Conservation (phyloP, 805 yeast genomes). For the Saturnispora zaruensis region DNA sequence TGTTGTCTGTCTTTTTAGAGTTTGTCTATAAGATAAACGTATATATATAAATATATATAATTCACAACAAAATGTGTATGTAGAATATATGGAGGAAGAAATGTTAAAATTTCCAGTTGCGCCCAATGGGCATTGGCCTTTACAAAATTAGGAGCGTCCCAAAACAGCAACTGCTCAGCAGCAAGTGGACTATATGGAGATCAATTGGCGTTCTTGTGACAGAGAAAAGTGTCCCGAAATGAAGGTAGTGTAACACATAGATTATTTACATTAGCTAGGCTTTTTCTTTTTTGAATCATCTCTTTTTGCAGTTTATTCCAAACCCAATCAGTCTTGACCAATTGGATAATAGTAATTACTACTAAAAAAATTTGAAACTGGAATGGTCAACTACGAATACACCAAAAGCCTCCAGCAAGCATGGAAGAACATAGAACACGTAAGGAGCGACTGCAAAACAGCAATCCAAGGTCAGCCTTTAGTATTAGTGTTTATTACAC, state of each 20-base stretch:
- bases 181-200: not conserved
- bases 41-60: no score
- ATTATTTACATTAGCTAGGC: no score
- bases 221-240: no score
- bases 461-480: no score
- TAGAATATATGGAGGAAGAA: not conserved
- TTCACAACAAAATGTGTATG: not conserved
- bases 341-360: not conserved
- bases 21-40: not conserved
- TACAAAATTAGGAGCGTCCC: not conserved
- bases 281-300: no score
- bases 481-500: no score
- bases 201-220: not conserved
- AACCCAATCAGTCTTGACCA: not conserved
- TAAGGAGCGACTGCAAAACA: no score
- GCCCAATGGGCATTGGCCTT: not conserved
- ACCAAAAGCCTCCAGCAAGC: no score
- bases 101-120: not conserved
- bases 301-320: not conserved
- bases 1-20: slow-evolving; percentile 7
- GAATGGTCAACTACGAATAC: no score
- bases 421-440: no score
- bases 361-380: not conserved
- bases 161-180: not conserved
- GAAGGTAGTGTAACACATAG: no score